These are phyloP conservation scores for Aspergillus pseudoterreus DNA, from an alignment of 2,329 filamentous ascomycete species.

Conservation along the genomic window DNA sequence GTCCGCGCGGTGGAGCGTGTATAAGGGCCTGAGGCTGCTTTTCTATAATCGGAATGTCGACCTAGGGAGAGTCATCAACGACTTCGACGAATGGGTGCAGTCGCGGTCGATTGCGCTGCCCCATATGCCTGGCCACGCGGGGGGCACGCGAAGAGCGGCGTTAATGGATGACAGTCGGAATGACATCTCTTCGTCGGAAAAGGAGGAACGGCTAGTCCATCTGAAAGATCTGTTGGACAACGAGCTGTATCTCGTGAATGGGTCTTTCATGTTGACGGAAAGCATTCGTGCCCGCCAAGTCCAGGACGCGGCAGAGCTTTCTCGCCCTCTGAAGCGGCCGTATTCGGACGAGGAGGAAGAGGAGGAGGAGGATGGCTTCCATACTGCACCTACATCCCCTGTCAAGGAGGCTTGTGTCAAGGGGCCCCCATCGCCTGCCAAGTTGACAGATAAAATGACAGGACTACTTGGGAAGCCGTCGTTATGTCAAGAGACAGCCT, in stretches of 20 bases:
- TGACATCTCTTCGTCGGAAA: conserved; percentile 17
- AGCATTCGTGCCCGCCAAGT: neutral
- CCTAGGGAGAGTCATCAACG: conserved; percentile 21
- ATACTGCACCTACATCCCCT: conserved; percentile 30
- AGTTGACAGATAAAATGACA: neutral
- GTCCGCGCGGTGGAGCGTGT: conserved; percentile 20
- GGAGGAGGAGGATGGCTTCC: conserved; percentile 21
- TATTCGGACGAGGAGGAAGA: conserved; percentile 22
- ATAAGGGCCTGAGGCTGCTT: conserved; percentile 25
- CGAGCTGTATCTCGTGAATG: conserved; percentile 27
- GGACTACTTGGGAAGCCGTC: neutral
- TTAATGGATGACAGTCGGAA: neutral
- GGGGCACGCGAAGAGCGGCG: conserved; percentile 8
- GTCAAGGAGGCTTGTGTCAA: conserved; percentile 10
- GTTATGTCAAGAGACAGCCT: conserved; percentile 2
- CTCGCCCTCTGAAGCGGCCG: conserved; percentile 11
- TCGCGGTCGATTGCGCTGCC: conserved; percentile 3
- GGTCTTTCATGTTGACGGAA: conserved; percentile 11
- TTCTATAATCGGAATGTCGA: conserved; percentile 24
- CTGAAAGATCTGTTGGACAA: conserved; percentile 28
- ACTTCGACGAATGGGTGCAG: conserved; percentile 31
- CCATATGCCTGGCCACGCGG: conserved; percentile 15
- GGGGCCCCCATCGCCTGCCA: neutral
- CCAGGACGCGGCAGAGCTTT: neutral
- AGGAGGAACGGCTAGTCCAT: conserved; percentile 23